A percentile compares a stretch with the other conserved stretches of the same genome.
These are phyloP conservation scores for Naegleria gruberi DNA, from an alignment of 208 protist species.

Conservation along the genomic window DNA sequence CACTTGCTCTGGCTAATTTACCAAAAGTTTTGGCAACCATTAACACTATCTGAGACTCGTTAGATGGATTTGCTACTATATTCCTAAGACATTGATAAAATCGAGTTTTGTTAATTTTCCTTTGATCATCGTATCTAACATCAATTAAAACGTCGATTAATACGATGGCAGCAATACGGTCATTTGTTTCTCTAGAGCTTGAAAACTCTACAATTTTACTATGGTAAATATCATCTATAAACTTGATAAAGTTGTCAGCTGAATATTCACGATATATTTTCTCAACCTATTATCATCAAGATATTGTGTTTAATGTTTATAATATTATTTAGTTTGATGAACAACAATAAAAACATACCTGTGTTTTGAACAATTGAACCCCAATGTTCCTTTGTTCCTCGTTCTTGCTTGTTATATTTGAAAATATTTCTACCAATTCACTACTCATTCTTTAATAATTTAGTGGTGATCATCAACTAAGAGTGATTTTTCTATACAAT, in stretches of 20 bases:
- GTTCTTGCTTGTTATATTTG: neutral
- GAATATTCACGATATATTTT: neutral
- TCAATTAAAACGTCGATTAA: conserved; percentile 8
- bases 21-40: neutral
- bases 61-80: neutral
- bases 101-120: conserved; percentile 6
- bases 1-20: conserved; percentile 5
- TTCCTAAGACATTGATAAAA: conserved; percentile 9
- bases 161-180: neutral
- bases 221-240: neutral
- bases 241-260: neutral
- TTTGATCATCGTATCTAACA: conserved; percentile 15
- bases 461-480: too few species aligned
- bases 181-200: conserved; percentile 1
- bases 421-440: neutral
- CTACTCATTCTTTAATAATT: too few species aligned
- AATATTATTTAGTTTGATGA: neutral
- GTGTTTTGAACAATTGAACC: neutral
- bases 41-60: neutral
- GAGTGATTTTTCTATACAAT: too few species aligned
- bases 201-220: neutral
- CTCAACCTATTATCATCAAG: neutral
- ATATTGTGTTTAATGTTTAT: neutral
- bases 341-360: neutral
- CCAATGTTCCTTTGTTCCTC: neutral